Base-by-base conservation (phyloP, 140 eudicot genomes). In the Senecio squalidus region DNA sequence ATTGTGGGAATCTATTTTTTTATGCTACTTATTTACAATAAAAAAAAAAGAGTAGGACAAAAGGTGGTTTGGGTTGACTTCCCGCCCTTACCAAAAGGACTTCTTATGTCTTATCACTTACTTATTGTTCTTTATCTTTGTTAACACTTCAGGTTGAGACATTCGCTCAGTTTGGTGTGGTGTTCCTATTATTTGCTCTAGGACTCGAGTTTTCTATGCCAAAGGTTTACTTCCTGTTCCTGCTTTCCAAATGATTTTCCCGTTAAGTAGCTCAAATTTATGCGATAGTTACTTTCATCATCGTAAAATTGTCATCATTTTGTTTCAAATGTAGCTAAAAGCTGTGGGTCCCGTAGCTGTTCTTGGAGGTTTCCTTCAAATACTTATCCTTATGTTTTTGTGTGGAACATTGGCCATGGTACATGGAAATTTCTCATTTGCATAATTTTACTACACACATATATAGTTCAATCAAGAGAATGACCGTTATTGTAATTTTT, bases 261-360 rank as follows among this genome's bases (percentile, higher is more conserved):
- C 25, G 21, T 17, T 26, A 60, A 14, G 28, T 21, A 65, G 34
- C 27, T 21, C 6, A 48, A 45, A 15, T 11, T 66, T 70, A 21
- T 40, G 43, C 28, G 25, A 16, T 27, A 22, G 44, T 45, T 57
- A 16, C 1, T 60, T 58, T 36, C 10, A 3, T 33, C 25, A 44
- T 60, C n/a, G 30, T 29, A 36, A 64, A 43, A 41, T 27, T 36
- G 54, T 41, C 55, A 55, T 55, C 23, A n/a, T 59, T 43, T 43
- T 67, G 60, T 46, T 51, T 15, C 8, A 41, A 23, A 64, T 76
- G 77, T 82, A 92, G 98, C 65, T 92, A 60, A 87, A 83, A 73
- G 96, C 81, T 62, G 98, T 92, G 69, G 98, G 98, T 40, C 86
- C 96, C 53, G 98, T 92, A 67, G 98, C 98, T 79, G 93, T 92